These are phyloP conservation scores for Polychaeton citri DNA, from an alignment of 2,329 filamentous ascomycete species.

Conservation along the genomic window DNA sequence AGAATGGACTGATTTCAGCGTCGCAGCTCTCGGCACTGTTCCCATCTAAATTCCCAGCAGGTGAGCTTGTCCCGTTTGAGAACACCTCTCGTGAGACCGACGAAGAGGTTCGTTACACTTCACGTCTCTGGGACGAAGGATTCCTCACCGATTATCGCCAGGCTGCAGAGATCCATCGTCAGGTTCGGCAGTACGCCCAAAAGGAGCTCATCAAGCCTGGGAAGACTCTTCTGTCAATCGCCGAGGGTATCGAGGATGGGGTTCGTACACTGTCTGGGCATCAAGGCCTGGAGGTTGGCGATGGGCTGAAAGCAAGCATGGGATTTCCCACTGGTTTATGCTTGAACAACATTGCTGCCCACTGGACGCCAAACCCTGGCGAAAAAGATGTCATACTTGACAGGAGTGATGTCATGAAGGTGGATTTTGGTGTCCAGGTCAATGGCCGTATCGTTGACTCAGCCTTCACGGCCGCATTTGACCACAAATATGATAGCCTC, in stretches of 20 bases:
- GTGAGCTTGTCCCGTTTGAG: slow-evolving; percentile 70
- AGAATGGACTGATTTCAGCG: slow-evolving; percentile 65
- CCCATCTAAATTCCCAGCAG: slow-evolving; percentile 60
- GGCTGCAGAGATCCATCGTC: slow-evolving; percentile 77
- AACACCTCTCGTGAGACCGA: slow-evolving; percentile 67
- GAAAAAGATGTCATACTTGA: slow-evolving; percentile 65
- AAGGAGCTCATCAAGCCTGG: slow-evolving; percentile 64
- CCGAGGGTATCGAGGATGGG: slow-evolving; percentile 74
- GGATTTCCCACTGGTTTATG: slow-evolving; percentile 77
- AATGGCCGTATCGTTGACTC: slow-evolving; percentile 60
- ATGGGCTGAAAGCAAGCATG: slow-evolving; percentile 66
- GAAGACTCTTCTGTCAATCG: slow-evolving; percentile 66
- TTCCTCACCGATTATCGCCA: slow-evolving; percentile 72
- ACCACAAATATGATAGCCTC: slow-evolving; percentile 55
- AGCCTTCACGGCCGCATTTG: slow-evolving; percentile 56
- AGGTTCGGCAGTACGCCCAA: slow-evolving; percentile 73
- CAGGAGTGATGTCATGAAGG: slow-evolving; percentile 58
- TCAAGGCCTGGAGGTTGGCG: slow-evolving; percentile 62
- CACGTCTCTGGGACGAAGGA: slow-evolving; percentile 51
- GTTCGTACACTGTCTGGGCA: slow-evolving; percentile 68
- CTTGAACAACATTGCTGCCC: slow-evolving; percentile 73
- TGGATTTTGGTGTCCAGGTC: slow-evolving; percentile 59
- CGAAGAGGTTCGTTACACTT: slow-evolving; percentile 69
- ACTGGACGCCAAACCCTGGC: slow-evolving; percentile 77
- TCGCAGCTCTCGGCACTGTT: slow-evolving; percentile 62